Base-by-base conservation (phyloP, 805 yeast species). In the Candida insectorum region DNA sequence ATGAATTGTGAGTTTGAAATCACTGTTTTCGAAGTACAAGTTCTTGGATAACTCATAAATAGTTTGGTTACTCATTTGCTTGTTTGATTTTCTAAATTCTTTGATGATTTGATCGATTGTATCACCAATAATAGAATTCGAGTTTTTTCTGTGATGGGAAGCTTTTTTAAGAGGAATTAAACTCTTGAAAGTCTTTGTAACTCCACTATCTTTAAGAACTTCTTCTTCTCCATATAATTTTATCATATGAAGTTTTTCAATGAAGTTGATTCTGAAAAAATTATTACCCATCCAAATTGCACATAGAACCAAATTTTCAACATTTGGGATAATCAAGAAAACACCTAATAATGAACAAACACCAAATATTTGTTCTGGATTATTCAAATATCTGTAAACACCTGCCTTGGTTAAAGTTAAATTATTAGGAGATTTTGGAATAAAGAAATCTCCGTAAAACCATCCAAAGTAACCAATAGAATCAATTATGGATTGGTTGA, bases 381-480 rank as follows among this genome's bases (percentile, higher is more conserved):
- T 82, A 53, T 85, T 85, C 51, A 85, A 68, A 55, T 83, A 85
- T 44, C 91, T 74, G 52, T 85, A 85, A 24, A 85, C 84, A 31
- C 95, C 95, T 21, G 85, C 82, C 42, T 81, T 81, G 0, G 89
- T 78, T 45, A 85, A 65, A 5, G 56, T 52, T 43, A 53, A 48
- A 14, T 69, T 60, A 15, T n/a, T 26, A 11, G 33, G 34, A 13
- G 72, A 62, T 33, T 69, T 73, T 23, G 83, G 77, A 37, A 82
- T 61, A 57, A 84, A 85, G 58, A 85, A 85, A 55, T 85, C 95
- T 37, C 95, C 94, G 54, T 81, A 85, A 49, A 84, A 85, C 93
- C 93, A 85, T n/a, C 94, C 93, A 56, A 80, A 83, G 40, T 81
- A 82, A 2, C 91, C 91, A 43, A 85, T 77, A 31, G 84, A 77